Evolutionary conservation across 2,329 filamentous ascomycete species (phyloP).

Genomic region (Dendrostoma leiphaemia): DNA sequence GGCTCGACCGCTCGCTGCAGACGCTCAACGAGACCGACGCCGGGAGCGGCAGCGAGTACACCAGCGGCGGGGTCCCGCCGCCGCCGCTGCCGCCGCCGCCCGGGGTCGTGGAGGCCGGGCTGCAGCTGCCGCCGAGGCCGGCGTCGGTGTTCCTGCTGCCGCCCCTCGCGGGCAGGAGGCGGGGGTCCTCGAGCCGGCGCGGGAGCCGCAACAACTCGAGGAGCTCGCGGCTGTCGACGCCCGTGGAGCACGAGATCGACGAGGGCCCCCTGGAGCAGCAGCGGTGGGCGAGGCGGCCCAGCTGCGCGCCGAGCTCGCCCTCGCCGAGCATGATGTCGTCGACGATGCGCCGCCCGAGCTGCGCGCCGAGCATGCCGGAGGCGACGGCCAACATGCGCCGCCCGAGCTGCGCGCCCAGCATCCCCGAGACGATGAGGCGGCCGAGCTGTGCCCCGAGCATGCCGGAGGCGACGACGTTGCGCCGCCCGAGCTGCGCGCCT

Average conservation of each 20-base stretch:
- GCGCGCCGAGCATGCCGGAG: background rate
- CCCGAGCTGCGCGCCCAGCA: background rate
- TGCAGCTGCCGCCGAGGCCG: background rate
- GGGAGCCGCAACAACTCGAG: conserved; percentile 6
- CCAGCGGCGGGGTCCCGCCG: background rate
- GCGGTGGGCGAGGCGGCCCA: background rate
- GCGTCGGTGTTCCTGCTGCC: background rate
- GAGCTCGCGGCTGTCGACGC: conserved; percentile 11
- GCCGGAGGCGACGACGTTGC: background rate
- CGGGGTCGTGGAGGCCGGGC: background rate
- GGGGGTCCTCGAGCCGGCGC: background rate
- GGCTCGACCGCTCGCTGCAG: conserved; percentile 11
- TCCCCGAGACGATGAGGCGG: background rate
- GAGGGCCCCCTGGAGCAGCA: conserved; percentile 8
- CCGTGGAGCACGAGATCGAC: conserved; percentile 7
- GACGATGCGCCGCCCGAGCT: background rate
- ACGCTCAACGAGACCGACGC: conserved; percentile 10
- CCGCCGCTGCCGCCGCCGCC: background rate
- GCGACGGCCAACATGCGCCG: background rate
- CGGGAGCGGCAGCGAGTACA: background rate
- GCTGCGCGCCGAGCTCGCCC: background rate
- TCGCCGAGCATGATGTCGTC: background rate
- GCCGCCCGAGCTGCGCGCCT: background rate
- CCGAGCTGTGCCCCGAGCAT: background rate
- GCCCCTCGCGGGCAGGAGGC: no score